These are phyloP conservation scores for Apophysomyces trapeziformis DNA, from an alignment of 371 early-diverging fungal genomes.

Conservation along the genomic window DNA sequence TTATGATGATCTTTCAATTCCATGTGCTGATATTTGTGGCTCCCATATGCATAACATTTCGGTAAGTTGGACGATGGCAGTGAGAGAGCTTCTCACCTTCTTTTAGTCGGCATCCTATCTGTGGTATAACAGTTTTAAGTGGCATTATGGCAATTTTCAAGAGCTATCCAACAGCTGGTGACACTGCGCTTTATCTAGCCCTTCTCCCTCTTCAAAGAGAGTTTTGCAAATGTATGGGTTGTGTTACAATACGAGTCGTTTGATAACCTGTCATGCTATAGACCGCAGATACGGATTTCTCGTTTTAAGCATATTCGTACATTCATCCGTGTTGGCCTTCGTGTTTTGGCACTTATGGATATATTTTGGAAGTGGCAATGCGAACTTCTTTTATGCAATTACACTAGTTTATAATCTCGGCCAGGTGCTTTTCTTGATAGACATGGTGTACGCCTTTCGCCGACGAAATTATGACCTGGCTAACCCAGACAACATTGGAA, in stretches of 20 bases:
- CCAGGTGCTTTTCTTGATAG: conserved; percentile 81
- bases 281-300: conserved; percentile 74
- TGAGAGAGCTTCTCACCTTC: neutral
- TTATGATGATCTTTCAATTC: conserved; percentile 90
- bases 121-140: conserved; percentile 68
- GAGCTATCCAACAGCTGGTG: conserved; percentile 90
- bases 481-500: conserved; percentile 63
- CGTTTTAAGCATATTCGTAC: conserved; percentile 68
- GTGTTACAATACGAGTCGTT: neutral
- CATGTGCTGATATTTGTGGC: conserved; percentile 81
- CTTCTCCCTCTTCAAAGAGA: conserved; percentile 82
- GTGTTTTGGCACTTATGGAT: conserved; percentile 95
- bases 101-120: conserved; percentile 76
- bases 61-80: conserved; percentile 43
- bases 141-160: conserved; percentile 86
- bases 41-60: conserved; percentile 77
- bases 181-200: conserved; percentile 80
- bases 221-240: conserved; percentile 80
- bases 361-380: conserved; percentile 93
- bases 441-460: conserved; percentile 73
- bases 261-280: conserved; percentile 23
- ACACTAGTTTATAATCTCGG: conserved; percentile 89
- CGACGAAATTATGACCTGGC: conserved; percentile 79
- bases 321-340: conserved; percentile 80
- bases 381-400: conserved; percentile 97